These are phyloP conservation scores for Meredithiella fracta DNA, from an alignment of 2,329 filamentous ascomycete species.

Conservation along the genomic window DNA sequence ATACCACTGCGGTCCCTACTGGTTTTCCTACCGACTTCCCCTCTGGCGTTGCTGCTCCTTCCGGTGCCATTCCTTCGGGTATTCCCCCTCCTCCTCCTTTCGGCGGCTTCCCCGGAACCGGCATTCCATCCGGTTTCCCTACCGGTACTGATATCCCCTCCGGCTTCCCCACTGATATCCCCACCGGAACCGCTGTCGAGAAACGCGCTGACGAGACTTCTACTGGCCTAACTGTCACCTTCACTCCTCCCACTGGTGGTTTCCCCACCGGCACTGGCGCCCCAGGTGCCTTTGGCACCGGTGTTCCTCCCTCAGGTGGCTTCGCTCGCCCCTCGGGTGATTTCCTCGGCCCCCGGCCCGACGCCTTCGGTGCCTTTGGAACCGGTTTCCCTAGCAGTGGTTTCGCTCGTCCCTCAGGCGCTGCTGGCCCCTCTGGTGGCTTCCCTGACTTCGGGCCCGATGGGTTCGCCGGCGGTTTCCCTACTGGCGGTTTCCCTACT, in stretches of 20 bases:
- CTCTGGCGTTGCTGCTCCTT: too few species aligned
- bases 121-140: not conserved
- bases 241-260: not conserved
- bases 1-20: slow-evolving; percentile 2
- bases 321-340: not conserved
- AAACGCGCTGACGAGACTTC: too few species aligned
- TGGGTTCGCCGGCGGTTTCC: not conserved
- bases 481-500: not conserved
- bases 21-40: slow-evolving; percentile 2
- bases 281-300: slow-evolving; percentile 1
- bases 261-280: not conserved
- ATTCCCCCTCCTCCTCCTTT: not conserved
- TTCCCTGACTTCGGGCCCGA: not conserved
- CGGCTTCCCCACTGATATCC: slow-evolving; percentile 2
- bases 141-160: not conserved
- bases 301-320: slow-evolving; percentile 1
- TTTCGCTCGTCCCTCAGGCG: not conserved
- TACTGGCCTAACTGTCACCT: not conserved
- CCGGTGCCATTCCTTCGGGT: not conserved
- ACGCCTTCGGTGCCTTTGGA: too few species aligned
- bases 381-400: not conserved
- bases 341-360: not conserved
- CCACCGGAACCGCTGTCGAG: not conserved
- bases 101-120: too few species aligned
- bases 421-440: too few species aligned